Evolutionary conservation across 2,329 filamentous ascomycete genomes (phyloP).

Genomic region (Colletotrichum spaethianum): DNA sequence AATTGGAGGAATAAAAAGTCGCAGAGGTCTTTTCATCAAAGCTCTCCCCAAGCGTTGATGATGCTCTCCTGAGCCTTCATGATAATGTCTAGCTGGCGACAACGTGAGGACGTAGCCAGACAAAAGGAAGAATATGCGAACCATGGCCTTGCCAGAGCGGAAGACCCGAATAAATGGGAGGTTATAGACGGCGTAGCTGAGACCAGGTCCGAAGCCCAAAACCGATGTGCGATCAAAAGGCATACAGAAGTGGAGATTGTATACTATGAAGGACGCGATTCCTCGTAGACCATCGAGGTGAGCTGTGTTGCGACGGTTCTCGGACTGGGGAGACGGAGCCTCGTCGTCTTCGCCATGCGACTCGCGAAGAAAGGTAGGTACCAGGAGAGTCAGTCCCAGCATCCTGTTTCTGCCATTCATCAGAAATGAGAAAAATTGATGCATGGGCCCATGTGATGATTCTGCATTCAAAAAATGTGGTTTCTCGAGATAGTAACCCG

Average conservation of each 20-base stretch:
- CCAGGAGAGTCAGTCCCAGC: neutral
- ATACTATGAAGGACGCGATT: constrained; percentile 66
- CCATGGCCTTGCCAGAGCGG: constrained; percentile 68
- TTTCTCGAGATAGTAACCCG: too few relatives aligned
- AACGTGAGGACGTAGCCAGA: constrained; percentile 73
- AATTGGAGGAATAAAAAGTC: constrained; percentile 6
- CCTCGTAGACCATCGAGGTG: constrained; percentile 72
- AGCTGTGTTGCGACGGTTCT: constrained; percentile 54
- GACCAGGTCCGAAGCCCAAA: constrained; percentile 40
- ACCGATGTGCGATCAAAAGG: neutral
- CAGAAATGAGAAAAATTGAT: neutral
- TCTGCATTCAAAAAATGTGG: neutral
- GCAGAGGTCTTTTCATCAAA: constrained; percentile 62
- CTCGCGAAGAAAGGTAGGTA: neutral
- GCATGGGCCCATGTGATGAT: neutral
- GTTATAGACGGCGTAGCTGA: constrained; percentile 57
- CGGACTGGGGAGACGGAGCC: neutral
- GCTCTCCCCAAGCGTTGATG: constrained; percentile 60
- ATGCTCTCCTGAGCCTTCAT: constrained; percentile 53
- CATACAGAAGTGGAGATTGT: neutral
- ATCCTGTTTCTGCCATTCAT: neutral
- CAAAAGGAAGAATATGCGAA: constrained; percentile 73
- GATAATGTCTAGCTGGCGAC: constrained; percentile 59
- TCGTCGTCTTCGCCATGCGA: neutral
- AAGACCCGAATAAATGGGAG: constrained; percentile 67